Conservation (phyloP, 805 yeast genomes). For the Kuraishia molischiana region DNA sequence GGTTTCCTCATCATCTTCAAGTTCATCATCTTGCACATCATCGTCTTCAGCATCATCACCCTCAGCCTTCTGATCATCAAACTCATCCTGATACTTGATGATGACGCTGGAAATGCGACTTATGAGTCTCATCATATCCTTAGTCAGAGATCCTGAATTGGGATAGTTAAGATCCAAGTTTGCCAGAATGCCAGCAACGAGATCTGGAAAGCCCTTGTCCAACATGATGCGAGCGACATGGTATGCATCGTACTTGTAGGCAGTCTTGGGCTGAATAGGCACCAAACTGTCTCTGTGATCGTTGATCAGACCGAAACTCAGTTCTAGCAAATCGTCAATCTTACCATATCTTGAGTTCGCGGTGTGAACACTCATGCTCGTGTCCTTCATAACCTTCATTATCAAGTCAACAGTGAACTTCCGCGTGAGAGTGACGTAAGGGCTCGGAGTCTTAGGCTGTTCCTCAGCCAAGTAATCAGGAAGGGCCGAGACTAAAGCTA, state of each 20-base stretch:
- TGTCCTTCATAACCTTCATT: conserved; percentile 50
- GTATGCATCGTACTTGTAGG: conserved; percentile 50
- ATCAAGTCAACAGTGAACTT: conserved; percentile 65
- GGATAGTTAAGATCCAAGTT: conserved; percentile 71
- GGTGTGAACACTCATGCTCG: conserved; percentile 22
- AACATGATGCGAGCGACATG: conserved; percentile 56
- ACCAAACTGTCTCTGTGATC: conserved; percentile 28
- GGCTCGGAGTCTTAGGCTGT: conserved; percentile 22
- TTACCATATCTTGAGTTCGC: conserved; percentile 43
- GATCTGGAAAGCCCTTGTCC: conserved; percentile 53
- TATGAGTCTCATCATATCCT: conserved; percentile 48
- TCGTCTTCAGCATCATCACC: conserved; percentile 37
- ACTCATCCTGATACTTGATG: conserved; percentile 43
- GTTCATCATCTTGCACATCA: conserved; percentile 44
- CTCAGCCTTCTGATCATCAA: conserved; percentile 21
- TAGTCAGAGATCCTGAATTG: conserved; percentile 47
- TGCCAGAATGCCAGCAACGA: conserved; percentile 51
- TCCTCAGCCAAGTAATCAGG: conserved; percentile 38
- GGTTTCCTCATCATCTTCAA: conserved; percentile 53
- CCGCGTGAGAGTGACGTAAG: conserved; percentile 56
- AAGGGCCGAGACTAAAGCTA: conserved; percentile 53
- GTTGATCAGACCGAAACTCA: conserved; percentile 33
- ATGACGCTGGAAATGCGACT: conserved; percentile 48
- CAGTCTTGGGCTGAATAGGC: conserved; percentile 33
- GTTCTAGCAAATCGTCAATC: conserved; percentile 40